These are phyloP conservation scores for Globisporangium camurandrum DNA, from an alignment of 352 stramenopile genomes.

Conservation along the genomic window DNA sequence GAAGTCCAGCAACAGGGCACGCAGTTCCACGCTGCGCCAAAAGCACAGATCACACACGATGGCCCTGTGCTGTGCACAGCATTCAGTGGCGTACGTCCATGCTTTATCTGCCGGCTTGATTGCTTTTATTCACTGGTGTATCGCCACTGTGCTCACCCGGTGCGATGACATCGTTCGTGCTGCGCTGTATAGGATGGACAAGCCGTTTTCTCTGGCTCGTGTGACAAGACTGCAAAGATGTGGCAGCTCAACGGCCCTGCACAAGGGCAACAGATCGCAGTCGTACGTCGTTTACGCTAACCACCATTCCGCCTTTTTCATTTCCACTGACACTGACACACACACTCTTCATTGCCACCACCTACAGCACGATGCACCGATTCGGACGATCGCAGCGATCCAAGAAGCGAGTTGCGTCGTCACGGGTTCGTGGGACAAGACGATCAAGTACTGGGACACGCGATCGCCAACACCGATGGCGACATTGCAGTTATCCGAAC, in stretches of 20 bases:
- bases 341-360: conserved; percentile 19
- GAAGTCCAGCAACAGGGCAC: conserved; percentile 66
- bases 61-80: conserved; percentile 88
- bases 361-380: conserved; percentile 87
- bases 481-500: conserved; percentile 89
- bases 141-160: too few species aligned
- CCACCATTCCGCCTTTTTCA: not conserved
- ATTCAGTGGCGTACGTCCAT: conserved; percentile 71
- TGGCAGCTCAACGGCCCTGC: conserved; percentile 82
- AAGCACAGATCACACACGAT: conserved; percentile 86
- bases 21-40: conserved; percentile 68
- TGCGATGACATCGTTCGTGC: too few species aligned
- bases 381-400: conserved; percentile 85
- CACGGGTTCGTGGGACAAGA: conserved; percentile 93
- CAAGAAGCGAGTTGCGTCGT: conserved; percentile 86
- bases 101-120: not conserved
- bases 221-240: conserved; percentile 94
- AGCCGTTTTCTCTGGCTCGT: conserved; percentile 89
- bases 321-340: not conserved
- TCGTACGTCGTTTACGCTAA: conserved; percentile 30
- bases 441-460: conserved; percentile 96
- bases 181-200: conserved; percentile 72
- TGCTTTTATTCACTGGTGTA: conserved; percentile 5
- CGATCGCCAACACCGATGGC: conserved; percentile 83
- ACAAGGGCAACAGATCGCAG: conserved; percentile 71